Conservation (phyloP, 192 early-diverging fungal species). For the Lunasporangiospora selenospora region DNA sequence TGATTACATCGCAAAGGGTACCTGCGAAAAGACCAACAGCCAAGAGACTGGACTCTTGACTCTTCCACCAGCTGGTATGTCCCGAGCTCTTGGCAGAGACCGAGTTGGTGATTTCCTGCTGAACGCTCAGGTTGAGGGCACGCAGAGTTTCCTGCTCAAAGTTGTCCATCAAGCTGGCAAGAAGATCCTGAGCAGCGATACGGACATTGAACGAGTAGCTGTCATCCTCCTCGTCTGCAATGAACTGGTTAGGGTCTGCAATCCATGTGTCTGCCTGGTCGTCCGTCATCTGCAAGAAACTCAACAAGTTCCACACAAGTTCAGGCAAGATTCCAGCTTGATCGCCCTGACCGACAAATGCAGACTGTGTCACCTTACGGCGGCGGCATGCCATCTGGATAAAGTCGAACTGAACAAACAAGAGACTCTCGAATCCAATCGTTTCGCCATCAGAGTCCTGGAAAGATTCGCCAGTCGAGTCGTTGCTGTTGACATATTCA, state of each 20-base stretch:
- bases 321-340: slow-evolving; percentile 61
- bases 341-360: slow-evolving; percentile 57
- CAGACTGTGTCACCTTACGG: slow-evolving; percentile 57
- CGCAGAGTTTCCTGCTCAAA: slow-evolving; percentile 55
- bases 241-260: slow-evolving; percentile 85
- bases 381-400: slow-evolving; percentile 59
- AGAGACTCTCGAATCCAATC: slow-evolving; percentile 67
- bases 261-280: slow-evolving; percentile 82
- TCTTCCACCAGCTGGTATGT: slow-evolving; percentile 73
- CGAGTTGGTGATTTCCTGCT: slow-evolving; percentile 30
- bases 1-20: slow-evolving; percentile 63
- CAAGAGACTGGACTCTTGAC: slow-evolving; percentile 84
- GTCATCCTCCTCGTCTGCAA: slow-evolving; percentile 93
- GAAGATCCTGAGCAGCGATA: slow-evolving; percentile 79
- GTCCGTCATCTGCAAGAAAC: slow-evolving; percentile 84
- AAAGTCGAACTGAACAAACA: slow-evolving; percentile 76
- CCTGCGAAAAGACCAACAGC: slow-evolving; percentile 71
- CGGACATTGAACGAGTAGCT: slow-evolving; percentile 87
- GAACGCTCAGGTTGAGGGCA: slow-evolving; percentile 57
- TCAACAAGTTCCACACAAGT: slow-evolving; percentile 63
- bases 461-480: slow-evolving; percentile 50
- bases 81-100: slow-evolving; percentile 15
- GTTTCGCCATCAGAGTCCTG: slow-evolving; percentile 78
- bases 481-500: slow-evolving; percentile 42
- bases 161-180: slow-evolving; percentile 59